Evolutionary conservation across 768 basidiomycete species (phyloP).

Genomic region (Trametes cubensis): DNA sequence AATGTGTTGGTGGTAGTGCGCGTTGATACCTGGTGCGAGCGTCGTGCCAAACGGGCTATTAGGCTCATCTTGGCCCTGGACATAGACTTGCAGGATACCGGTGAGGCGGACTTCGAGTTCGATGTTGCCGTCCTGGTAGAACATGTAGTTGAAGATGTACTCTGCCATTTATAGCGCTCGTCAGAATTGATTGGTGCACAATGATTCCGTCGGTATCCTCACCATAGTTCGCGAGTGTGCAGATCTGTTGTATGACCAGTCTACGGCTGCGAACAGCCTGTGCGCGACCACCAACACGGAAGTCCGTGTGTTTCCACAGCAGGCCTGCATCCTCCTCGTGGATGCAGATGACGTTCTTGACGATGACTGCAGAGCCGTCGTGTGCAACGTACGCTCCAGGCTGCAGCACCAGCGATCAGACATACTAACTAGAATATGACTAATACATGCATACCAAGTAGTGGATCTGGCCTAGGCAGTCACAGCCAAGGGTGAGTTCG

Average conservation of each 20-base stretch:
- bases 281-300: conserved; percentile 76
- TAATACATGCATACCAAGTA: conserved; percentile 60
- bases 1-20: conserved; percentile 86
- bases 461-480: conserved; percentile 85
- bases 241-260: conserved; percentile 89
- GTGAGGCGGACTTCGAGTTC: conserved; percentile 85
- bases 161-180: conserved; percentile 49
- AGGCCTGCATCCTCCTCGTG: conserved; percentile 91
- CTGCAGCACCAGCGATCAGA: conserved; percentile 36
- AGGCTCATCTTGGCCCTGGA: conserved; percentile 61
- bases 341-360: conserved; percentile 91
- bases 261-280: conserved; percentile 80
- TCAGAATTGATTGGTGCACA: too few relatives aligned
- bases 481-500: conserved; percentile 86
- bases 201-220: too few relatives aligned
- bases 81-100: conserved; percentile 81
- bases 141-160: conserved; percentile 85
- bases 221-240: conserved; percentile 91
- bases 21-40: conserved; percentile 80
- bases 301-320: conserved; percentile 92
- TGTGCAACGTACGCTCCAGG: conserved; percentile 74
- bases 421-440: not conserved
- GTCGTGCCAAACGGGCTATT: conserved; percentile 66
- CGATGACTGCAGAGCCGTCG: conserved; percentile 69
- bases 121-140: conserved; percentile 89